Evolutionary conservation across 208 protist species (phyloP).

Genomic region (Naegleria lovaniensis): DNA sequence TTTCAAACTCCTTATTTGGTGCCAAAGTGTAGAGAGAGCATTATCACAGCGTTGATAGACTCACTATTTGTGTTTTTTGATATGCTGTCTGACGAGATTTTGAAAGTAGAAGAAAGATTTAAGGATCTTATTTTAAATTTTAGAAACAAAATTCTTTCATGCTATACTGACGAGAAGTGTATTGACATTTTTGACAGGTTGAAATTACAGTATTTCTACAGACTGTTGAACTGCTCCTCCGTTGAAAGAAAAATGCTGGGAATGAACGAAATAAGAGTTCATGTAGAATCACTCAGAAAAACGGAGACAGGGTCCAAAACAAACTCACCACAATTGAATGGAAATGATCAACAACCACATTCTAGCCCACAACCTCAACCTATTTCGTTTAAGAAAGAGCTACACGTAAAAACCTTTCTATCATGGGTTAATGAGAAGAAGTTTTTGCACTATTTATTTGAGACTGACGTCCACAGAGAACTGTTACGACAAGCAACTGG

Average conservation of each 20-base stretch:
- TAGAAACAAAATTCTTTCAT: background rate
- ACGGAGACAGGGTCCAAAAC: background rate
- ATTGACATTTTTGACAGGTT: background rate
- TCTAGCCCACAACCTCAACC: background rate
- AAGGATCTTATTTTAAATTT: background rate
- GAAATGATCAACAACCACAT: background rate
- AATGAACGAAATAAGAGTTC: background rate
- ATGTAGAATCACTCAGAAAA: background rate
- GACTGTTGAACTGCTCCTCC: background rate
- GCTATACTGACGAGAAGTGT: background rate
- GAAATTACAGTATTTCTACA: slow-evolving; percentile 1
- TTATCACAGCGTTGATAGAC: background rate
- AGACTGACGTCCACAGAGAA: background rate
- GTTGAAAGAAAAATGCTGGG: background rate
- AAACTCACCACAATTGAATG: background rate
- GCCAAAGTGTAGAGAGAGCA: background rate
- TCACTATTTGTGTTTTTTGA: background rate
- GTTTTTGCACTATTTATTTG: background rate
- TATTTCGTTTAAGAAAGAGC: background rate
- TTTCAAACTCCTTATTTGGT: background rate
- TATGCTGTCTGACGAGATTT: background rate
- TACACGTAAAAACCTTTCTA: background rate
- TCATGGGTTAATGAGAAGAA: background rate
- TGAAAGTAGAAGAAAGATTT: background rate
- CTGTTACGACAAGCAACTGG: background rate